Evolutionary conservation across 495 filamentous ascomycete species (phyloP), one percentile per base, ranked within the genome.

Genomic region (Penicillium waksmanii): DNA sequence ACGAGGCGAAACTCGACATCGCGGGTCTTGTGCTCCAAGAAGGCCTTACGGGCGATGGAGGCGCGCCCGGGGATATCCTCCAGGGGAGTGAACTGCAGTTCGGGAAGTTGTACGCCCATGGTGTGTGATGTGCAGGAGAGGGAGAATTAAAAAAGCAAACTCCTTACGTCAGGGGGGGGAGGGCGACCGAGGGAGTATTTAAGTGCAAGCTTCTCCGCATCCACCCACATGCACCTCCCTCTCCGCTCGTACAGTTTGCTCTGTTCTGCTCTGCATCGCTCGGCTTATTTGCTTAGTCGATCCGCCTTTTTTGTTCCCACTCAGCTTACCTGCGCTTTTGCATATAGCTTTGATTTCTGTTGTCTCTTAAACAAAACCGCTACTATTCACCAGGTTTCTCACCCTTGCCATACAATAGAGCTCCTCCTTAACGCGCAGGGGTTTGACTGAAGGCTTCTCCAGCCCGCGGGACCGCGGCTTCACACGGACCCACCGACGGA

Each of bases 21-120:
- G 66, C 89, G 89, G 3, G 91, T 96, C 78, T 89, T 90, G 72
- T 94, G 87, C 13, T 89, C 80, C 61, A 80, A 77, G 78, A 92
- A 98, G 19, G 87, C 80, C 53, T 79, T 74, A 67, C 85, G 85
- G 11, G 84, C 73, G 10, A 73, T 79, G 58, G 81, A 79, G 67
- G 82, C 80, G 43, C 86, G 83, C 56, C 65, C 65, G 15, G 85
- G 77, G 64, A 97, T 91, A 53, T 73, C 73, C 31, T 90, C 89
- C 50, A 89, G 61, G 9, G 88, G 66, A 9, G 90, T 93, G 53
- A 78, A 77, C 71, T 90, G 76, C 62, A 92, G 83, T 60, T 80
- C 77, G 50, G 77, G 80, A 61, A 89, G 77, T 48, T 58, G 52
- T 13, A 67, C 61, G 46, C 79, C 64, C 57, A 68, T 62, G 10